These are phyloP conservation scores for Colletotrichum sp. DNA, from an alignment of 2,329 filamentous ascomycete species.

Conservation along the genomic window DNA sequence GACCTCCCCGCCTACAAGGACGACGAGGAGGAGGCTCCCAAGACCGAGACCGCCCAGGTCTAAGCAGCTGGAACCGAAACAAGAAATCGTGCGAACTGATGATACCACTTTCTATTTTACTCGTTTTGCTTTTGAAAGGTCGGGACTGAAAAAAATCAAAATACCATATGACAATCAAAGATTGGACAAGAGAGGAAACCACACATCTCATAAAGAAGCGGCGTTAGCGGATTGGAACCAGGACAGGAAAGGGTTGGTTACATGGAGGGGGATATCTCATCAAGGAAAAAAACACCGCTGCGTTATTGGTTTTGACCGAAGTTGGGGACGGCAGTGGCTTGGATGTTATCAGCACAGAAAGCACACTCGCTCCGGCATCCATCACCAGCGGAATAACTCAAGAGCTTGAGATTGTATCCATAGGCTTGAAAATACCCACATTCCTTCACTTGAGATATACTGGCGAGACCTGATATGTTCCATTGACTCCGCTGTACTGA, in stretches of 20 bases:
- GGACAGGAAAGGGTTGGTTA: background rate
- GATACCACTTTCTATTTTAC: conserved; percentile 17
- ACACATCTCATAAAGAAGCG: conserved; percentile 10
- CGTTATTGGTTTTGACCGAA: background rate
- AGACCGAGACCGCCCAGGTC: conserved; percentile 7
- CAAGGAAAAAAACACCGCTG: background rate
- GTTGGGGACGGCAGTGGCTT: background rate
- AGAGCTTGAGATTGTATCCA: background rate
- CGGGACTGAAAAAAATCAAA: background rate
- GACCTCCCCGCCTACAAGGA: conserved; percentile 32
- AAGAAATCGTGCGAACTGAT: conserved; percentile 4
- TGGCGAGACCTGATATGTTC: background rate
- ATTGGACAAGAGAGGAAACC: conserved; percentile 19
- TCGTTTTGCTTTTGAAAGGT: background rate
- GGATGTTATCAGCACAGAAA: background rate
- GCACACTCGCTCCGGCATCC: background rate
- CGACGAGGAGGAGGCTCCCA: conserved; percentile 17
- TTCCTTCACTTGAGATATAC: background rate
- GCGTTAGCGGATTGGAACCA: background rate
- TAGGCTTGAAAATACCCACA: conserved; percentile 1
- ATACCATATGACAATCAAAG: background rate
- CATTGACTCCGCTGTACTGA: background rate
- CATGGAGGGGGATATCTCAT: background rate
- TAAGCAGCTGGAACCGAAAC: background rate
- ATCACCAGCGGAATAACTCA: background rate